Conservation (phyloP, 768 basidiomycete genomes). For the Lentinus brumalis region DNA sequence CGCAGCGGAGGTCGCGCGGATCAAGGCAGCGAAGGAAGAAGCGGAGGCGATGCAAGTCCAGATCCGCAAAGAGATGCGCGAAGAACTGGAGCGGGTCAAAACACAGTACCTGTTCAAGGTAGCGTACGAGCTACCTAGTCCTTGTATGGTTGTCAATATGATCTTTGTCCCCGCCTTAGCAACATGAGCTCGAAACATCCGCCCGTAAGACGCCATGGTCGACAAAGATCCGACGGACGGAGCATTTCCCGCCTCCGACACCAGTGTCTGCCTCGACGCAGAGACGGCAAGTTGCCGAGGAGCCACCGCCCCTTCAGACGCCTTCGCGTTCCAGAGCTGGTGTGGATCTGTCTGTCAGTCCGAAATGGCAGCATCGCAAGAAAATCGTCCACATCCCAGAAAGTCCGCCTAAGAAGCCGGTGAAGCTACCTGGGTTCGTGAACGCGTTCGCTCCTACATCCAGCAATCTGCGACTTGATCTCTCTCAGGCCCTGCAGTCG, state of each 20-base stretch:
- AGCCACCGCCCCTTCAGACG: constrained; percentile 35
- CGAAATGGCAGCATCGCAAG: neutral
- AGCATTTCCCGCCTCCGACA: constrained; percentile 41
- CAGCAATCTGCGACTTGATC: neutral
- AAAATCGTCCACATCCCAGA: constrained; percentile 4
- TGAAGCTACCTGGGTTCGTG: constrained; percentile 30
- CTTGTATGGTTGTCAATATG: neutral
- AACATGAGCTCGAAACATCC: constrained; percentile 67
- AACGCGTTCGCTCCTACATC: constrained; percentile 25
- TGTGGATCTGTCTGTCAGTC: constrained; percentile 21
- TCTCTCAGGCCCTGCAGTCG: constrained; percentile 13
- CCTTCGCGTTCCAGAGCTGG: constrained; percentile 41
- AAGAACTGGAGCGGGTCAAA: constrained; percentile 68
- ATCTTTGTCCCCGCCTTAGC: constrained; percentile 40
- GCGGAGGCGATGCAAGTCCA: constrained; percentile 56
- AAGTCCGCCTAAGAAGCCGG: constrained; percentile 23
- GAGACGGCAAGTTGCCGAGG: constrained; percentile 35
- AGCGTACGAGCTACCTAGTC: neutral
- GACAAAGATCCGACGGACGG: constrained; percentile 43
- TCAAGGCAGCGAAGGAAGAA: constrained; percentile 63
- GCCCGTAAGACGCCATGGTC: constrained; percentile 51
- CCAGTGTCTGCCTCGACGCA: constrained; percentile 44
- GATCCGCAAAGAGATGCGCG: constrained; percentile 62
- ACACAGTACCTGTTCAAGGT: constrained; percentile 75
- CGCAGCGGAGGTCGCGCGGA: constrained; percentile 52